phyloP scores from a whole-genome alignment of 176 grass and related monocot species.

The bread wheat (Triticum aestivum) region IWGSC_CS_RefSeq_v2.1 NC_057806.1:668757997-668758496 shows the following conservation, averaged over 20 bases:
- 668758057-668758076: conserved; percentile 86
- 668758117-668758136: conserved; percentile 95
- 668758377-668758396: conserved; percentile 62
- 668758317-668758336: conserved; percentile 30
- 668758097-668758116: conserved; percentile 76
- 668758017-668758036: conserved; percentile 63
- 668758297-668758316: background rate
- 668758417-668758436: conserved; percentile 58
- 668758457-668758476: conserved; percentile 43
- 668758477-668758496: conserved; percentile 17
- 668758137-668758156: conserved; percentile 96
- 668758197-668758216: conserved; percentile 68
- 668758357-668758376: conserved; percentile 68
- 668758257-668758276: background rate
- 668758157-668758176: conserved; percentile 88
- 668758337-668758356: conserved; percentile 22
- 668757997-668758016: conserved; percentile 33
- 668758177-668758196: conserved; percentile 83
- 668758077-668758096: conserved; percentile 74
- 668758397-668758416: conserved; percentile 14
- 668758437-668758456: background rate
- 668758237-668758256: background rate
- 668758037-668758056: conserved; percentile 96
- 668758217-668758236: background rate
- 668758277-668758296: background rate